Evolutionary conservation across 306 rosid species (phyloP), one percentile per base, ranked within the genome.

Genomic region (Astragalus membranaceus): DNA sequence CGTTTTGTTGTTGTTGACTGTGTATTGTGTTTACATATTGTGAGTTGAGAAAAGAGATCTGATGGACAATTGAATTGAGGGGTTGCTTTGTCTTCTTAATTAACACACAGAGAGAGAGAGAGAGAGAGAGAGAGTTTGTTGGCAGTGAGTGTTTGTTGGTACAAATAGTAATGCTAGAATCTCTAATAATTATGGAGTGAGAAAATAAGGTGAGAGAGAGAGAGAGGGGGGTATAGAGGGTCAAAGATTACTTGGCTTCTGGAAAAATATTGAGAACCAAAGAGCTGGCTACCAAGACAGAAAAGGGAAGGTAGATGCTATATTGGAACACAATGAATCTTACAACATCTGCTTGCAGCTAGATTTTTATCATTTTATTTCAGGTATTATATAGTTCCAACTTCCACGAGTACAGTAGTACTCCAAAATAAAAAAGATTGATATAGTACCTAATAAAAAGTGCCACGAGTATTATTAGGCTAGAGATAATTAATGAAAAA

Each of bases 41-140:
- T 50, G 78, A 26, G 51, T 6, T 47, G 58, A 13, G 52, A 53
- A 49, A 33, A 50, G 78, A 77, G 83, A 78, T 74, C 84, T 79
- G 84, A 72, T 57, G 69, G 63, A 53, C 57, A 81, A 74, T 26
- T 74, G 46, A 20, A 16, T 8, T 39, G 55, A 69, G 65, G 66
- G 36, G 26, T 42, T 68, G 68, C 41, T 33, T 78, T 81, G 88
- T 79, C 86, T 77, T 75, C 70, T 82, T 75, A n/a, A n/a, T n/a
- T n/a, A n/a, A n/a, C n/a, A n/a, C n/a, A n/a, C n/a, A n/a, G n/a
- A n/a, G n/a, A n/a, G 29, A 39, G 11, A 46, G 39, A 17, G 16
- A 29, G 68, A 49, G 23, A 49, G 70, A 42, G 66, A 39, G 33
- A 7, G 16, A 13, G 5, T 58, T 49, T 49, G 44, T 75, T 69